phyloP scores from a whole-genome alignment of 78 protist species.

The Tieghemostelium lacteum region DNA sequence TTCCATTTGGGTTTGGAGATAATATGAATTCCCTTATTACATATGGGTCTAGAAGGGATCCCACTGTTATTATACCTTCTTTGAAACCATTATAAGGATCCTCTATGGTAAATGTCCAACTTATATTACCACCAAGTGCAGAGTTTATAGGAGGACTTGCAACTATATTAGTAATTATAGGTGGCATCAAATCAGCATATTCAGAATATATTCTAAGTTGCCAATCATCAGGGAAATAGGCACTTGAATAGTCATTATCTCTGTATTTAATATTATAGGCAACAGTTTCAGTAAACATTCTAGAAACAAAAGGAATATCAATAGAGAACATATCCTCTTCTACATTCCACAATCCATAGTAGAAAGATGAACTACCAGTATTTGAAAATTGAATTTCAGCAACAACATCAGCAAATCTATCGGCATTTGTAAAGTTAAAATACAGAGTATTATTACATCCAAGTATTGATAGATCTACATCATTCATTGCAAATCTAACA shows the following conservation, averaged over 20 bases:
- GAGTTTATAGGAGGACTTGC: not conserved
- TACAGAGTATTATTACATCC: not conserved
- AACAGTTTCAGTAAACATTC: not conserved
- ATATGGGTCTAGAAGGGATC: no score
- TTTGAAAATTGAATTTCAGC: not conserved
- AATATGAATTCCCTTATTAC: not conserved
- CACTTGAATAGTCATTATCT: not conserved
- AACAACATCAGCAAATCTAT: not conserved
- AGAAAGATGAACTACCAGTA: no score
- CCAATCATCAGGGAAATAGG: not conserved
- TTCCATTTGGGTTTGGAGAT: not conserved
- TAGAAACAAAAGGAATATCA: not conserved
- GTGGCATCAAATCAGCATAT: conserved; percentile 9
- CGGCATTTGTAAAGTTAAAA: not conserved
- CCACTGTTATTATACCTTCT: no score
- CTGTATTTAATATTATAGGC: not conserved
- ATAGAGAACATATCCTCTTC: not conserved
- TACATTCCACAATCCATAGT: not conserved
- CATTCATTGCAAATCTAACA: not conserved
- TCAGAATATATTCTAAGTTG: not conserved
- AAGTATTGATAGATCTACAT: not conserved
- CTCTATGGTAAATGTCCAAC: not conserved
- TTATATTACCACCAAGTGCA: not conserved
- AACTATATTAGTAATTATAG: not conserved
- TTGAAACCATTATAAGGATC: not conserved